Evolutionary conservation across 768 basidiomycete species (phyloP), one percentile per base, ranked within the genome.

Genomic region (Myochromella boudieri): DNA sequence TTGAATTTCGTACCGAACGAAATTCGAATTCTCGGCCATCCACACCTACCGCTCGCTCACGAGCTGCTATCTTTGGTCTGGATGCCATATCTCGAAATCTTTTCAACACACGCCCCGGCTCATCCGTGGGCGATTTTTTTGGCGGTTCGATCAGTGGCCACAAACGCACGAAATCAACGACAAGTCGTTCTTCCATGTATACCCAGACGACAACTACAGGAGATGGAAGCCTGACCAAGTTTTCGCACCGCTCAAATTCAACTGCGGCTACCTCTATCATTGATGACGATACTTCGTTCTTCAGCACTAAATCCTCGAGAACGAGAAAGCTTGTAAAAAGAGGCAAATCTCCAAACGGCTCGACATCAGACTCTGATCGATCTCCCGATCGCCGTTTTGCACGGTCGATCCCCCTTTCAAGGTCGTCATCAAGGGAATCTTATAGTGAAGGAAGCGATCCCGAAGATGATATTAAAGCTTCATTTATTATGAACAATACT

Each of bases 31-130:
- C 94, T 18, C 67, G 78, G n/a, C 94, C 95, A 4, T 80, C 85
- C 2, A 97, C 94, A 0, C 95, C 94, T 3, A 90, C 89, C 0
- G 78, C 82, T 1, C 80, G 75, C 37, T 79, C 84, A n/a, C 84
- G 87, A 52, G 88, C 84, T 2, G 82, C 87, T n/a, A 90, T 92
- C 41, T 92, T 95, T 60, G 84, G 89, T 26, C 74, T 97, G 42
- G 94, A 97, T 59, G 87, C 82, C 15, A 86, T 97, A 55, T 93
- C 91, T 15, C 81, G 91, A 34, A 94, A 92, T 64, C 75, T 97
- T 22, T 95, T 97, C 68, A 82, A 78, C 56, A 62, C 80, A 5
- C 79, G 82, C 2, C 77, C 85, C 24, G 87, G 84, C 7, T 80
- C 79, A 9, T 70, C 81, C 7, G 82, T 84, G 68, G 79, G 78